Evolutionary conservation across 768 basidiomycete species (phyloP), one percentile per base, ranked within the genome.

Genomic region (Suillus subaureus): DNA sequence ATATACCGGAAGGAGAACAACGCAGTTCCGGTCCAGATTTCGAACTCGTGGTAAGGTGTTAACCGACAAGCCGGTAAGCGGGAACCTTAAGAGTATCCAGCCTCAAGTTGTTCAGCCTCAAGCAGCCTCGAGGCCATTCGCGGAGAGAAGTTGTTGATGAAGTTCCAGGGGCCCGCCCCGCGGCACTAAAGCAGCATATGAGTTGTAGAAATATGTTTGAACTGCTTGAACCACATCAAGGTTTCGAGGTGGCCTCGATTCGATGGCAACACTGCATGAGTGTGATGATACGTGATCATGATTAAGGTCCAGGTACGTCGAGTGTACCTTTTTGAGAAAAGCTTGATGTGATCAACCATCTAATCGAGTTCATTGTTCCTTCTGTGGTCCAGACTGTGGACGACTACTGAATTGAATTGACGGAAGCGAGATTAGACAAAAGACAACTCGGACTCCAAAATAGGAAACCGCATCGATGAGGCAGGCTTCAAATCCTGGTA

Each of bases 381-480:
- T 52, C 51, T 28, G 51, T 16, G 51, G 31, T 33, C 54, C 54
- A 55, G 54, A 33, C 31, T 54, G 52, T 54, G 52, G 51, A 54
- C 7, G 49, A 49, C 26, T 13, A 57, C 15, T 56, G 55, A 51
- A 15, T 56, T 37, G 35, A 35, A 35, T 35, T 35, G 21, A 55
- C 55, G 35, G 56, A 15, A 2, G n/a, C n/a, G 4, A 26, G 37
- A 57, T 26, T 39, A 6, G 1, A 18, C 15, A 3, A 37, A 35
- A 37, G n/a, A 37, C n/a, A 45, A 39, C 37, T 58, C 2, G 16
- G 23, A 13, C 8, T 65, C 75, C 64, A 13, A 77, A 77, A 64
- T 43, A 69, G 74, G 74, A 42, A 74, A 66, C 74, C 62, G 54
- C 61, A 45, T 68, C 68, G 66, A 74, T 66, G 40, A 13, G 65